Conservation (phyloP, 108 stramenopile genomes). For the Skeletonema grethae region DNA sequence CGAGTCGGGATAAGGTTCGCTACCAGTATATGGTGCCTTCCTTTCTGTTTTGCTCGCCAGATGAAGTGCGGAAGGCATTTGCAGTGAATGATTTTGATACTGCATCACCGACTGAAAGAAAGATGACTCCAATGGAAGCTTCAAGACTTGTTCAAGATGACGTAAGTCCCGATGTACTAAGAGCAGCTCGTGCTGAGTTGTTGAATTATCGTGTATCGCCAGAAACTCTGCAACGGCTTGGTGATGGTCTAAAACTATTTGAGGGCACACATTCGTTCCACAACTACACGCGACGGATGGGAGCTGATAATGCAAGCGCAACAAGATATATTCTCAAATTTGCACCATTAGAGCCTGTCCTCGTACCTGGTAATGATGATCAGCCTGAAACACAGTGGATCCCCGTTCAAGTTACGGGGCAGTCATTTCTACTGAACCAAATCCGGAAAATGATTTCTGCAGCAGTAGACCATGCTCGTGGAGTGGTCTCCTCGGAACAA, state of each 20-base stretch:
- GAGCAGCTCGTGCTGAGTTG: slow-evolving; percentile 40
- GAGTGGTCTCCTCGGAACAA: slow-evolving; percentile 49
- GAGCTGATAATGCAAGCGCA: slow-evolving; percentile 62
- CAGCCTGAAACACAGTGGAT: slow-evolving; percentile 39
- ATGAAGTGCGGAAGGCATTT: slow-evolving; percentile 48
- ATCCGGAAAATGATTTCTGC: slow-evolving; percentile 97
- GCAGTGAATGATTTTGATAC: slow-evolving; percentile 21
- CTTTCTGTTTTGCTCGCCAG: slow-evolving; percentile 61
- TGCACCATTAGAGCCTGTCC: slow-evolving; percentile 67
- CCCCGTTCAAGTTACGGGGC: slow-evolving; percentile 77
- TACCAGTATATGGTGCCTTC: slow-evolving; percentile 99
- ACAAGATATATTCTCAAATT: slow-evolving; percentile 82
- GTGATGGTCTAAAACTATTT: slow-evolving; percentile 65
- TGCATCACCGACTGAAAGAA: slow-evolving; percentile 25
- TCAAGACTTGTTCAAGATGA: slow-evolving; percentile 34
- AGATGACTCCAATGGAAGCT: slow-evolving; percentile 33
- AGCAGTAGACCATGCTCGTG: slow-evolving; percentile 83
- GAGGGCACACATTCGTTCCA: slow-evolving; percentile 92
- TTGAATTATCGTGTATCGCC: slow-evolving; percentile 58
- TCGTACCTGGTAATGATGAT: slow-evolving; percentile 60
- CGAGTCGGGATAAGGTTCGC: slow-evolving; percentile 83
- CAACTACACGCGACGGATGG: slow-evolving; percentile 87
- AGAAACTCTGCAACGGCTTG: slow-evolving; percentile 58
- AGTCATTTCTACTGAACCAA: slow-evolving; percentile 97
- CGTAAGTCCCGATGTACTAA: slow-evolving; percentile 49